Percentiles rank a stretch among this genome's conserved stretches.
Conservation (phyloP, 306 rosid genomes). For the Cicer cuneatum region DNA sequence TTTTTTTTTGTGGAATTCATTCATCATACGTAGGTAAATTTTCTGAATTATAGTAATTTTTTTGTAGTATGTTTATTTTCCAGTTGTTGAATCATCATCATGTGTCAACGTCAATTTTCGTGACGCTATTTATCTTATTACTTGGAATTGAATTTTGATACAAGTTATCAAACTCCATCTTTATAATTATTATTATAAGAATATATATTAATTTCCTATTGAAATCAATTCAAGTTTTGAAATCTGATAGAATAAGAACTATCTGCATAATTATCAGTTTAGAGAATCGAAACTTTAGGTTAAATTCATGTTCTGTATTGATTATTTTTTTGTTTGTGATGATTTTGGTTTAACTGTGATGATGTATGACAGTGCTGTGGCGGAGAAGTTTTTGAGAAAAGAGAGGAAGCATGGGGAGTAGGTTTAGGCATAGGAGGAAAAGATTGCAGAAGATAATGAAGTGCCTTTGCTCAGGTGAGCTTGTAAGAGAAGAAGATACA, state of each 20-base stretch:
- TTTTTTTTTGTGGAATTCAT: neutral
- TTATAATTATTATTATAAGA: no score
- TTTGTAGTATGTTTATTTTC: neutral
- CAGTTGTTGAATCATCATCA: neutral
- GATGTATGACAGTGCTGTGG: constrained; percentile 41
- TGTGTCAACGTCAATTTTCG: constrained; percentile 32
- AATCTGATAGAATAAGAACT: neutral
- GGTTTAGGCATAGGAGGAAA: constrained; percentile 48
- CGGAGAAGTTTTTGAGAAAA: constrained; percentile 54
- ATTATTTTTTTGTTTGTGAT: constrained; percentile 7
- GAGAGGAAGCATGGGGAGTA: constrained; percentile 64
- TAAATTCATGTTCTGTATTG: neutral
- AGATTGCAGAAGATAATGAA: constrained; percentile 65
- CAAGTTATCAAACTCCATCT: no score
- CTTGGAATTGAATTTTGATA: constrained; percentile 13
- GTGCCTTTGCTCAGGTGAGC: constrained; percentile 73
- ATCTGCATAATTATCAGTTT: neutral
- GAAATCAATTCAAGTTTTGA: neutral
- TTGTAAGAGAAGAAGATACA: constrained; percentile 53
- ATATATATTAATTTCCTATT: no score
- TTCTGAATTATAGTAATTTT: neutral
- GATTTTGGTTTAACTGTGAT: constrained; percentile 25
- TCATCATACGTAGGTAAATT: constrained; percentile 9
- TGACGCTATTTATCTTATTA: constrained; percentile 33
- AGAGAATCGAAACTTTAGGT: constrained; percentile 11